Evolutionary conservation across 202 grass and related monocot species (phyloP).

Genomic region (Cymbopogon flexuosus): DNA sequence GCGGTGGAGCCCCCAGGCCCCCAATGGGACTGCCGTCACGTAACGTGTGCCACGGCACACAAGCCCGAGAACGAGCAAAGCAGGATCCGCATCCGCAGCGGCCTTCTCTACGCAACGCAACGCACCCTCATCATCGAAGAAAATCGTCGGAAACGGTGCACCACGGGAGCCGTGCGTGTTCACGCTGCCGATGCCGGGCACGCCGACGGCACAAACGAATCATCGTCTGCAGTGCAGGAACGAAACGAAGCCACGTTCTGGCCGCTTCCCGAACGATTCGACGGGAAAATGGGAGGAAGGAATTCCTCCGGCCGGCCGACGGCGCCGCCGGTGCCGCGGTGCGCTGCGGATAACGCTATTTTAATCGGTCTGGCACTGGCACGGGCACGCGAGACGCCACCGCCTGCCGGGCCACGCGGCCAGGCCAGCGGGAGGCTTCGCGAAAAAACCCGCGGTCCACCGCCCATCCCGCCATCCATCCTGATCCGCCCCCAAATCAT

Average conservation of each 20-base stretch:
- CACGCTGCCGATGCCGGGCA: not conserved
- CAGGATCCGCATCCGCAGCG: no score
- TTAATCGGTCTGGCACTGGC: not conserved
- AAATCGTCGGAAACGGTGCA: no score
- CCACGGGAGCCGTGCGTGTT: not conserved
- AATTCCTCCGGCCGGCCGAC: not conserved
- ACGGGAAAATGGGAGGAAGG: not conserved
- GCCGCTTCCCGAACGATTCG: not conserved
- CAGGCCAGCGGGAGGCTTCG: not conserved
- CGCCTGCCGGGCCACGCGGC: not conserved
- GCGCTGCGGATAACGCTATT: conserved; percentile 10
- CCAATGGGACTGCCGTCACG: not conserved
- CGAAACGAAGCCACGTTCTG: not conserved
- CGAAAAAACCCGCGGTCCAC: not conserved
- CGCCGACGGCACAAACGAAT: not conserved
- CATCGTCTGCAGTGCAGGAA: not conserved
- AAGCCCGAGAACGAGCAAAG: not conserved
- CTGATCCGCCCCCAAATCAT: not conserved
- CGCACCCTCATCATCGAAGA: no score
- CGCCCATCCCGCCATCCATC: not conserved
- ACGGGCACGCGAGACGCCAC: no score
- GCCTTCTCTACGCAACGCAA: no score
- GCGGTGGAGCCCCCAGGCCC: no score
- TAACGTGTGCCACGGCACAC: not conserved
- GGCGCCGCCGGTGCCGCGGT: not conserved